Percentiles rank a stretch among this genome's conserved stretches.
Evolutionary conservation across 2,329 filamentous ascomycete species (phyloP).

Genomic region (Alternaria burnsii): DNA sequence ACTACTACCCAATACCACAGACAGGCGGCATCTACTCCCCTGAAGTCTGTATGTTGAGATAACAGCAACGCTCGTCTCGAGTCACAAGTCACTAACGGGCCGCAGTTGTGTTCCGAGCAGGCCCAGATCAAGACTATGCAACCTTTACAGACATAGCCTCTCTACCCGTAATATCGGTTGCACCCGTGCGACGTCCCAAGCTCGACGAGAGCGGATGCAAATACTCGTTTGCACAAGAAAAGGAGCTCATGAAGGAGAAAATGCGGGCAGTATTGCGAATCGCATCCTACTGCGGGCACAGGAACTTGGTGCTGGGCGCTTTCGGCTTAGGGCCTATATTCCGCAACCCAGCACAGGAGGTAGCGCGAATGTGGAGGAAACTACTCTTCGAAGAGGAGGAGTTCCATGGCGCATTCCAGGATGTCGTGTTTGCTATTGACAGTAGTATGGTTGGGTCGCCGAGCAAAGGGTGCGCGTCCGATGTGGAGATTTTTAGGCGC

Average conservation of each 20-base stretch:
- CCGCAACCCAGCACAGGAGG: slow-evolving; percentile 54
- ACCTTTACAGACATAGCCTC: slow-evolving; percentile 58
- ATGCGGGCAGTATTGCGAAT: slow-evolving; percentile 75
- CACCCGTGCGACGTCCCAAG: slow-evolving; percentile 76
- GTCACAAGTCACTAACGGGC: slow-evolving; percentile 3
- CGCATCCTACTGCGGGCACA: slow-evolving; percentile 59
- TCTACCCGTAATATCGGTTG: slow-evolving; percentile 76
- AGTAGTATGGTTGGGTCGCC: slow-evolving; percentile 42
- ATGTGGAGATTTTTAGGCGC: slow-evolving; percentile 52
- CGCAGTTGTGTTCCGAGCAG: slow-evolving; percentile 72
- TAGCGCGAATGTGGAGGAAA: slow-evolving; percentile 56
- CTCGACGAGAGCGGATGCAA: slow-evolving; percentile 71
- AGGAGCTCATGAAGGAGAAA: slow-evolving; percentile 75
- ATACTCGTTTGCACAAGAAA: slow-evolving; percentile 77
- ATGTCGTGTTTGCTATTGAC: slow-evolving; percentile 58
- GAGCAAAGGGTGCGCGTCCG: slow-evolving; percentile 45
- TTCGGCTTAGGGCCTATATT: slow-evolving; percentile 57
- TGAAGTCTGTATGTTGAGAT: slow-evolving; percentile 64
- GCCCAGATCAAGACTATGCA: slow-evolving; percentile 62
- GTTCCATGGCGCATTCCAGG: slow-evolving; percentile 55
- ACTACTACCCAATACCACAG: slow-evolving; percentile 76
- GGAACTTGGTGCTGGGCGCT: slow-evolving; percentile 54
- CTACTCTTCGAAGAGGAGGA: slow-evolving; percentile 55
- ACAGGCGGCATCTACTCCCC: slow-evolving; percentile 75
- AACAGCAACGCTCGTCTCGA: slow-evolving; percentile 3